Percentiles rank a stretch among this genome's conserved stretches.
phyloP scores from a whole-genome alignment of 306 rosid species.

The Betula pendula region DNA sequence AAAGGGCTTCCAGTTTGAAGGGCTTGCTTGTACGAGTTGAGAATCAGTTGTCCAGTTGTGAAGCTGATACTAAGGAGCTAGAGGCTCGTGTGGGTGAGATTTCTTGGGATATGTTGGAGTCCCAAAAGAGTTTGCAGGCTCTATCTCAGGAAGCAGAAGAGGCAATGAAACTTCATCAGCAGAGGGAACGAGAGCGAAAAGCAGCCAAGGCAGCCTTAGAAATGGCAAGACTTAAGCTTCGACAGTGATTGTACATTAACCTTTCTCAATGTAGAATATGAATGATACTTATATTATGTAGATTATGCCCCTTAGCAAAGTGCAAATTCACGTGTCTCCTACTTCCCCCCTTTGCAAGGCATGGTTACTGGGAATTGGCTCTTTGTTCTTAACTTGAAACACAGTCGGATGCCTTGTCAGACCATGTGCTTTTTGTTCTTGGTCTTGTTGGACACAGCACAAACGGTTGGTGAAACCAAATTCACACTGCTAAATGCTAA shows the following conservation, averaged over 20 bases:
- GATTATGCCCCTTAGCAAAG: not conserved
- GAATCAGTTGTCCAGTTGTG: constrained; percentile 17
- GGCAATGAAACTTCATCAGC: not conserved
- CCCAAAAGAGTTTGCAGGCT: constrained; percentile 7
- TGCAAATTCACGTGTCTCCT: not conserved
- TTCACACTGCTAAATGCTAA: too few species aligned
- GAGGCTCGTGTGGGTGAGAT: constrained; percentile 6
- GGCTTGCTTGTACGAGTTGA: constrained; percentile 11
- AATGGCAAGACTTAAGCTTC: constrained; percentile 19
- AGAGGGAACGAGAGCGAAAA: constrained; percentile 10
- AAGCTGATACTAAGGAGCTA: constrained; percentile 25
- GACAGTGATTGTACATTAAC: not conserved
- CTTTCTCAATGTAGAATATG: not conserved
- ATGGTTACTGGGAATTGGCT: too few species aligned
- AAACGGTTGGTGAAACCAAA: too few species aligned
- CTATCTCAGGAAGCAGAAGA: constrained; percentile 11
- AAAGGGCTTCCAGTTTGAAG: constrained; percentile 8
- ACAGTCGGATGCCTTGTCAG: too few species aligned
- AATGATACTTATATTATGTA: not conserved
- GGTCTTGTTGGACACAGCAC: too few species aligned
- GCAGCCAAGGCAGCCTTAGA: constrained; percentile 28
- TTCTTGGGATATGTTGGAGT: constrained; percentile 4
- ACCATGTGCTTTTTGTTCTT: too few species aligned
- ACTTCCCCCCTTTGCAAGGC: too few species aligned
- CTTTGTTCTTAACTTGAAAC: too few species aligned